Evolutionary conservation across 805 yeast genomes (phyloP).

Genomic region (Wickerhamomyces chambardii): DNA sequence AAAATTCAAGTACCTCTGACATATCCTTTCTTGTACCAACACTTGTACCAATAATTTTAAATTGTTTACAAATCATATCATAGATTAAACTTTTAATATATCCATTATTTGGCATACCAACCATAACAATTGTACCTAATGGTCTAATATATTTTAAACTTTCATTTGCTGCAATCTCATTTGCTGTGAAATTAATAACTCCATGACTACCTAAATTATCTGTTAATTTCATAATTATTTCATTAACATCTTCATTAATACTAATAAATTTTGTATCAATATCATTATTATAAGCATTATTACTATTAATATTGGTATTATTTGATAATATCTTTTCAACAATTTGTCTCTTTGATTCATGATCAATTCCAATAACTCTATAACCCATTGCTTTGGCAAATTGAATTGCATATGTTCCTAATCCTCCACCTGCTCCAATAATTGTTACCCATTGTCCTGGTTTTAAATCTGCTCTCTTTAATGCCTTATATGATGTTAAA

Average conservation of each 20-base stretch:
- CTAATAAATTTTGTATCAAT: conserved; percentile 57
- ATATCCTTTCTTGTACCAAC: conserved; percentile 72
- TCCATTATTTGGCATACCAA: conserved; percentile 76
- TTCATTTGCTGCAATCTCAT: conserved; percentile 53
- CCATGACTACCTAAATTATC: conserved; percentile 71
- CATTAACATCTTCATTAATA: conserved; percentile 41
- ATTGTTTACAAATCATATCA: conserved; percentile 59
- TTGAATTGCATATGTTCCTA: conserved; percentile 64
- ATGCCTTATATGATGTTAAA: conserved; percentile 83
- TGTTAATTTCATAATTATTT: conserved; percentile 38
- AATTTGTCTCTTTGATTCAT: conserved; percentile 45
- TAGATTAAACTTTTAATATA: conserved; percentile 59
- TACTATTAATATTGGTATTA: no score
- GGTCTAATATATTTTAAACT: conserved; percentile 51
- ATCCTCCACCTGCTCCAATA: conserved; percentile 72
- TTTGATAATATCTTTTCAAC: no score
- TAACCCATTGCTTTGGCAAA: conserved; percentile 68
- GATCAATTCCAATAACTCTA: conserved; percentile 61
- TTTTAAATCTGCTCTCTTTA: conserved; percentile 60
- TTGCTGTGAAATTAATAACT: conserved; percentile 61
- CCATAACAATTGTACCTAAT: conserved; percentile 60
- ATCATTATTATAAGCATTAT: no score
- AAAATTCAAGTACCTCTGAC: conserved; percentile 72
- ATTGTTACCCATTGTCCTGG: conserved; percentile 70
- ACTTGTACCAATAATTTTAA: conserved; percentile 74